Percentiles rank a stretch among this genome's conserved stretches.
These are phyloP conservation scores for Prorocentrum cordatum DNA, from an alignment of 169 alveolate species.

Conservation along the genomic window DNA sequence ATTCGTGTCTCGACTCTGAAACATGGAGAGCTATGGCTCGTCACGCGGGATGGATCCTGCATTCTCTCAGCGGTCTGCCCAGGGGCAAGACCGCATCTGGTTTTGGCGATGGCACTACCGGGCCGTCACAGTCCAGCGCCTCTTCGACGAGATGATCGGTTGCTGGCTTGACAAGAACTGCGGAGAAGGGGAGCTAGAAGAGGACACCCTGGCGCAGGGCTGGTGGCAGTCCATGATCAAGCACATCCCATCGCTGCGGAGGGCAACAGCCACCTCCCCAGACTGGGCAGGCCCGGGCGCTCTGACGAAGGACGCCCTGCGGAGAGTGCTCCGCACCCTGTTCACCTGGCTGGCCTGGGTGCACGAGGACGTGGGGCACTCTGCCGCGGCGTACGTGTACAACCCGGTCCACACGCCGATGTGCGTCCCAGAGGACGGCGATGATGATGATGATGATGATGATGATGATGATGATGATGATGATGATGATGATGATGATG, in stretches of 20 bases:
- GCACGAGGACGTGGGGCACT: constrained; percentile 49
- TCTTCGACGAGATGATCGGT: background rate
- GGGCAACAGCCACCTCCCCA: background rate
- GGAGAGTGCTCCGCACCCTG: background rate
- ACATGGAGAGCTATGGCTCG: no score
- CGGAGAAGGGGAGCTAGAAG: no score
- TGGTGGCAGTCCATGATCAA: constrained; percentile 26
- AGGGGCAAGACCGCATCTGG: no score
- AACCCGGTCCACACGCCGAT: constrained; percentile 56
- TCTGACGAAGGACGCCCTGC: background rate
- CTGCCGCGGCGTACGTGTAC: constrained; percentile 38
- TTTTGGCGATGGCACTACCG: constrained; percentile 60
- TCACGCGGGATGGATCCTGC: no score
- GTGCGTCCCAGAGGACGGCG: constrained; percentile 9
- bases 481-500: no score
- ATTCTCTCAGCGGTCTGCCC: no score
- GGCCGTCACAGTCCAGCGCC: constrained; percentile 13
- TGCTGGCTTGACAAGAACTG: background rate
- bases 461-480: no score
- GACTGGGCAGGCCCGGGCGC: background rate
- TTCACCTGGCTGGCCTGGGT: background rate
- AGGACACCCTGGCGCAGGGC: no score
- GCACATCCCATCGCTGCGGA: constrained; percentile 5
- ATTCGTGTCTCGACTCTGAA: no score
- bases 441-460: no score